Evolutionary conservation across 1,139 yeast species (phyloP), one percentile per base, ranked within the genome.

Genomic region (Pichia sp.): DNA sequence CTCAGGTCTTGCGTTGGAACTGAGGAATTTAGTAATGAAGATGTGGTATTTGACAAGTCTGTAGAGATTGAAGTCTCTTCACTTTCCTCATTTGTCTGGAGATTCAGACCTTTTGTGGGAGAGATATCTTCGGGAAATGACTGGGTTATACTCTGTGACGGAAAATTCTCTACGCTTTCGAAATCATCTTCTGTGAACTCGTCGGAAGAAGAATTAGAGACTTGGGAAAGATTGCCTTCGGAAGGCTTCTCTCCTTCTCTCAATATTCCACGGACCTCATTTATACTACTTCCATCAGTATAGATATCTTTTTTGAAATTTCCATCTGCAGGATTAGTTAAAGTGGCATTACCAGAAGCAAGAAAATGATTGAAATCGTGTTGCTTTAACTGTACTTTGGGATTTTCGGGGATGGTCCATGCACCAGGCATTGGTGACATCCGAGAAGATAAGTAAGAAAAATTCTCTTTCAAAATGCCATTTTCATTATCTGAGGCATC

Each of bases 361-460:
- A 31, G n/a, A 18, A 58, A 40, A 46, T 53, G 40, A 41, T 49
- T 13, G 18, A 52, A 31, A 30, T 46, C 42, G 23, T 50, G 36
- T 46, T 55, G 45, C n/a, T 43, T 41, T n/a, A 46, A 31, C 16
- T 31, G 37, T 31, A 31, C 41, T 16, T n/a, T 36, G 3, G 48
- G 16, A 10, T 50, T 47, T 10, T 21, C 23, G 6, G 54, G 52
- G 23, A 46, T 19, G 6, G 60, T 55, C 67, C 66, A 63, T 3
- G 62, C 57, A 4, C 64, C 64, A 7, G 67, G 64, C 59, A 58
- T 59, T 31, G 65, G 63, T 3, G 64, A 62, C 25, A 61, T 40
- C 42, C 60, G 60, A 3, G 61, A 57, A 2, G 58, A 44, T 2
- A 63, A 52, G 41, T 65, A 62, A 2, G 61, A 58, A 51, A 60